Conservation (phyloP, 2,329 filamentous ascomycete genomes). For the Phyllosticta citriasiana region DNA sequence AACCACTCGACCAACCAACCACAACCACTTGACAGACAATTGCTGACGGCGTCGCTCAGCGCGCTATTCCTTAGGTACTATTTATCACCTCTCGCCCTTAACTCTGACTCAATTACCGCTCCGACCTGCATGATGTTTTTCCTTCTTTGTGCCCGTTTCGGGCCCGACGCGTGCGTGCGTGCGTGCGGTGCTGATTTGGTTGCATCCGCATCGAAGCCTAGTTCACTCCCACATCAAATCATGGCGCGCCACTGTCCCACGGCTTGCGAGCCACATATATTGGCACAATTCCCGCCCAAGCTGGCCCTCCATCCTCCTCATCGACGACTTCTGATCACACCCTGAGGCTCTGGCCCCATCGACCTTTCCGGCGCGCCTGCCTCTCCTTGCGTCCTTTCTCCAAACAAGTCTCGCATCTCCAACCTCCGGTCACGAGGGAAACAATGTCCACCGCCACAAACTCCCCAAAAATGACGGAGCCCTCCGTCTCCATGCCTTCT, state of each 20-base stretch:
- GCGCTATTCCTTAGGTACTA: not conserved
- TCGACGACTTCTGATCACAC: not conserved
- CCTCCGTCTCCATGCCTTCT: not conserved
- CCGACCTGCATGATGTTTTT: not conserved
- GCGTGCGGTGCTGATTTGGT: not conserved
- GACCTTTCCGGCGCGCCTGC: not conserved
- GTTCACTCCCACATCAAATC: not conserved
- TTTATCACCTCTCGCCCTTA: not conserved
- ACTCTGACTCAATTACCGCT: not conserved
- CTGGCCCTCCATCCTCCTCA: not conserved
- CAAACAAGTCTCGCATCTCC: not conserved
- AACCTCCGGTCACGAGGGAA: not conserved
- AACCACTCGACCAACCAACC: not conserved
- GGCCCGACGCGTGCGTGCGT: not conserved
- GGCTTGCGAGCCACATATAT: not conserved
- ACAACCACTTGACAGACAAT: not conserved
- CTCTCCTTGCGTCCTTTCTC: not conserved
- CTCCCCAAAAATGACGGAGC: not conserved
- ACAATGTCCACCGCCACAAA: not conserved
- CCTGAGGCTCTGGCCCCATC: not conserved
- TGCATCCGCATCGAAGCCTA: not conserved
- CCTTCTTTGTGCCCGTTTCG: not conserved
- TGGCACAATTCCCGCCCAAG: not conserved
- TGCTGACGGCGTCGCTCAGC: not conserved
- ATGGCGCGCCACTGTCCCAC: not conserved